Evolutionary conservation across 108 stramenopile species (phyloP), one percentile per base, ranked within the genome.

Genomic region (Cyclotella distinguenda): DNA sequence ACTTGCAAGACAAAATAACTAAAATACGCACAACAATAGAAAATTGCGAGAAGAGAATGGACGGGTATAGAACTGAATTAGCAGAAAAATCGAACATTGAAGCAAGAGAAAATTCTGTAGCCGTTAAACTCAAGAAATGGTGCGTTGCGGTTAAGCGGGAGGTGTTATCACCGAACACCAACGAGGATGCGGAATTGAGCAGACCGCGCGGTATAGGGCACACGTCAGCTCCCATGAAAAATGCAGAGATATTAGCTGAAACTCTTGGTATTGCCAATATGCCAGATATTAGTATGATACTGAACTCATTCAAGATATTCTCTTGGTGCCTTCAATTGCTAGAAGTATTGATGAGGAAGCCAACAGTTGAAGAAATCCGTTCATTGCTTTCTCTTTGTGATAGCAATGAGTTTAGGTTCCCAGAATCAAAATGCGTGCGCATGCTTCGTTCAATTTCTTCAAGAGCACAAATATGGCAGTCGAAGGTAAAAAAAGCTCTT

Each of bases 401-500:
- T 19, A 46, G 60, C 36, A 58, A 44, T 30, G 62, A 60, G 43
- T 51, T 90, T 31, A 74, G 77, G 52, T 58, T 84, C 12, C 81
- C 82, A 11, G 89, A 90, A 52, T 85, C 86, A 32, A 87, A 86
- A 62, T 86, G 82, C 35, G 43, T 84, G 6, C 68, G 78, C 30
- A 80, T 80, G 58, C 52, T 90, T 58, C 87, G 81, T 39, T 67
- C 79, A 23, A 87, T 87, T 50, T 32, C 67, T 18, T 77, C 82
- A 16, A 62, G 81, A 39, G 80, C 85, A 18, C 70, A 48, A 16
- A 48, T 80, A 35, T 86, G 79, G 86, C 82, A 84, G 60, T 33
- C 61, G 10, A 87, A 85, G 58, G 79, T 68, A 25, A 51, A 68
- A 30, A 86, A 84, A 58, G 82, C 83, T 13, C 69, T 90, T 1